Conservation (phyloP, 129 eudicot species). For the Chrysanthemum seticuspe region DNA sequence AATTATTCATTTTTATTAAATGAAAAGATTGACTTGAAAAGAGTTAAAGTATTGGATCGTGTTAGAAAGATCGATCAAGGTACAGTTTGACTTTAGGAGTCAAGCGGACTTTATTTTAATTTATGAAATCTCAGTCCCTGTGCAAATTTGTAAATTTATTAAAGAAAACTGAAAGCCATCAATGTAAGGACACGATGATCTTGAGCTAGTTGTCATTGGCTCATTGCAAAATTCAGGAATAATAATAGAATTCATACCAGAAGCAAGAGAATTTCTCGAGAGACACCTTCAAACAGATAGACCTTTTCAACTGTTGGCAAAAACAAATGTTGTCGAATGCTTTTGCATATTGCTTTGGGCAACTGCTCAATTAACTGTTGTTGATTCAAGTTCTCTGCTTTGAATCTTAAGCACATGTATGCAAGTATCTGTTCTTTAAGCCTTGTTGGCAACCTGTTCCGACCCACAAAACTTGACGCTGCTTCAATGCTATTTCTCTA, state of each 20-base stretch:
- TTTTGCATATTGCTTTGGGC: constrained; percentile 75
- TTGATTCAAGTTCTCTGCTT: constrained; percentile 91
- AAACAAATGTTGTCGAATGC: constrained; percentile 82
- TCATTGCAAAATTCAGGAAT: too few species aligned
- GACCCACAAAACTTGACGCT: constrained; percentile 81
- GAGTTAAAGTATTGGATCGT: background rate
- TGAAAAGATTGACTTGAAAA: constrained; percentile 10
- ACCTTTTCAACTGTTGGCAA: constrained; percentile 68
- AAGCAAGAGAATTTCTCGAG: constrained; percentile 65
- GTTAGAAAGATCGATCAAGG: too few species aligned
- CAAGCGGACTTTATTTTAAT: too few species aligned
- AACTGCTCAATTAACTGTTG: constrained; percentile 84
- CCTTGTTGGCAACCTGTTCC: constrained; percentile 80
- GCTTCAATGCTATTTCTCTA: constrained; percentile 95
- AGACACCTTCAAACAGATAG: constrained; percentile 70
- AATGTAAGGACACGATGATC: too few species aligned
- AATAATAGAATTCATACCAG: constrained; percentile 46
- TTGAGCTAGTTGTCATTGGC: too few species aligned
- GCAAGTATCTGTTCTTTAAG: constrained; percentile 81
- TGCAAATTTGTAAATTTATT: too few species aligned
- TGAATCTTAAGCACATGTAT: constrained; percentile 89
- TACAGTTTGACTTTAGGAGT: too few species aligned
- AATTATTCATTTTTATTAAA: background rate
- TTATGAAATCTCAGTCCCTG: too few species aligned
- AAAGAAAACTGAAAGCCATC: too few species aligned